Conservation (phyloP, 2,329 filamentous ascomycete genomes). For the Alternaria angustiovoidea region DNA sequence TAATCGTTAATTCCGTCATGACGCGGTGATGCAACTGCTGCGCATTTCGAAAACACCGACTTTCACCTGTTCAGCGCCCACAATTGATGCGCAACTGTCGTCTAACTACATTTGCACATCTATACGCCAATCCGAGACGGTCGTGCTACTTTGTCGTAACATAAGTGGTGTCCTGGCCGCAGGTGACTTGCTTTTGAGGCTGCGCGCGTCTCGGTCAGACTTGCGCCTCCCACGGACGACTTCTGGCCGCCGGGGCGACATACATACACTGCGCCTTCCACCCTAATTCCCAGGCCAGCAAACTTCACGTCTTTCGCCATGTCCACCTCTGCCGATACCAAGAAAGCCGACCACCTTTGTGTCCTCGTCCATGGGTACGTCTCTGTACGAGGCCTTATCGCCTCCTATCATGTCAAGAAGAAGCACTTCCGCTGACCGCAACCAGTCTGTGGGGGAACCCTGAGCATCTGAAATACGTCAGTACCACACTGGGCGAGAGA, state of each 20-base stretch:
- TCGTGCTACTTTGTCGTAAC: neutral
- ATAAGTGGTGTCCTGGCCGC: slow-evolving; percentile 2
- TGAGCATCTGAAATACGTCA: slow-evolving; percentile 73
- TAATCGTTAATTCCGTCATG: slow-evolving; percentile 21
- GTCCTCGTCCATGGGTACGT: slow-evolving; percentile 78
- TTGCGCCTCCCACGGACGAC: slow-evolving; percentile 28
- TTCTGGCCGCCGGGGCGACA: slow-evolving; percentile 22
- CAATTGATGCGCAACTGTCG: neutral
- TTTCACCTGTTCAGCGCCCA: neutral
- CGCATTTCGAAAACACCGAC: neutral
- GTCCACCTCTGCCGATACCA: slow-evolving; percentile 14
- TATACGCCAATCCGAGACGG: neutral
- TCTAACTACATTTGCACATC: too few relatives aligned
- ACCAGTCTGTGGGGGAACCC: slow-evolving; percentile 81
- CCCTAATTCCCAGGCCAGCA: neutral
- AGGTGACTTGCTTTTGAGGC: slow-evolving; percentile 2
- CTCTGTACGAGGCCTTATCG: neutral
- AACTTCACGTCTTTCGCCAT: slow-evolving; percentile 24
- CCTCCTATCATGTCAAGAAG: slow-evolving; percentile 5
- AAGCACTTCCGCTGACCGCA: slow-evolving; percentile 21
- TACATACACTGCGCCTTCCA: slow-evolving; percentile 25
- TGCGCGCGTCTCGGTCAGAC: slow-evolving; percentile 19
- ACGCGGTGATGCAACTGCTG: slow-evolving; percentile 16
- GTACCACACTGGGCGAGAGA: slow-evolving; percentile 68
- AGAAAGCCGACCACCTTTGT: slow-evolving; percentile 70